Evolutionary conservation across 345 rosid genomes (phyloP).

Genomic region (Lenwebbia sp.): DNA sequence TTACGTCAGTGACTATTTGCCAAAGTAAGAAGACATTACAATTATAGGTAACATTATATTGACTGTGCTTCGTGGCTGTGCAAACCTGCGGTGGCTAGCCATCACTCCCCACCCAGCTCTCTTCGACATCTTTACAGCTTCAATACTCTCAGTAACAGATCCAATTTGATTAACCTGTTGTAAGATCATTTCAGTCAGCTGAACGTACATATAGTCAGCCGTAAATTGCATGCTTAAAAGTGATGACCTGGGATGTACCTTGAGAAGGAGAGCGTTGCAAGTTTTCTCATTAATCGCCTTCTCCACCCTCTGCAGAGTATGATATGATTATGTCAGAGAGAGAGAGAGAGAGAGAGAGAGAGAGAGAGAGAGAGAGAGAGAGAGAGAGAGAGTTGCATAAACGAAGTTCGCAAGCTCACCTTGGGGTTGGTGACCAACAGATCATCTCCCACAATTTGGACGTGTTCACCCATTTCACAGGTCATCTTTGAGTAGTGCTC

Average conservation of each 20-base stretch:
- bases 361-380: background rate
- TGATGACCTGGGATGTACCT: slow-evolving; percentile 26
- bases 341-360: background rate
- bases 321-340: background rate
- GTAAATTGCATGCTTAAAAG: background rate
- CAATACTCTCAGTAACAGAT: slow-evolving; percentile 92
- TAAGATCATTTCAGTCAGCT: background rate
- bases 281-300: slow-evolving; percentile 79
- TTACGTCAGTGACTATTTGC: background rate
- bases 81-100: slow-evolving; percentile 84
- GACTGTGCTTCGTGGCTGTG: background rate
- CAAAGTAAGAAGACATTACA: background rate
- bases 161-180: slow-evolving; percentile 96
- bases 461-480: slow-evolving; percentile 54
- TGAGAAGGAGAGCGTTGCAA: slow-evolving; percentile 94
- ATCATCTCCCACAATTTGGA: slow-evolving; percentile 98
- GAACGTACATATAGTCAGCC: background rate
- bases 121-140: slow-evolving; percentile 97
- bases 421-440: slow-evolving; percentile 94
- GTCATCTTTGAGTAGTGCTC: slow-evolving; percentile 75
- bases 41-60: background rate
- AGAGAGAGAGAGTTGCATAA: background rate
- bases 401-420: slow-evolving; percentile 20
- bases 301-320: slow-evolving; percentile 57
- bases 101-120: slow-evolving; percentile 98